Conservation (phyloP, 257 asterid genomes). For the Penstemon eatonii region DNA sequence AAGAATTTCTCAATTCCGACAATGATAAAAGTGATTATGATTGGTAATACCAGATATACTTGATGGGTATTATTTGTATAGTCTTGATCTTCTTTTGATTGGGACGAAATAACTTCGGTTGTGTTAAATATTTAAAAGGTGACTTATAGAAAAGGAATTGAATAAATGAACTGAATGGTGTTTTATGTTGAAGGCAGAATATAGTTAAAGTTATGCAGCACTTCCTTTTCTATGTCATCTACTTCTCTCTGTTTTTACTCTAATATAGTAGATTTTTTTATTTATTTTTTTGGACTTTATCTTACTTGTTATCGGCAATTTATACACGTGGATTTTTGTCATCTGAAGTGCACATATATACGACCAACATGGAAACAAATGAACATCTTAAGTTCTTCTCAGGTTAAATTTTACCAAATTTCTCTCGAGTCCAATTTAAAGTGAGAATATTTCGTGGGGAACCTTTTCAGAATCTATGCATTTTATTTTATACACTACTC, state of each 20-base stretch:
- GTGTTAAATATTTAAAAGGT: conserved; percentile 7
- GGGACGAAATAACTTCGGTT: conserved; percentile 15
- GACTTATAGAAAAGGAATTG: background rate
- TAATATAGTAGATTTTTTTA: no score
- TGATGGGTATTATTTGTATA: conserved; percentile 9
- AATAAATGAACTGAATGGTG: background rate
- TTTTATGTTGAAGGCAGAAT: background rate
- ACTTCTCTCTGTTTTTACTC: no score
- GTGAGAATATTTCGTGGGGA: background rate
- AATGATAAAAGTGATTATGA: conserved; percentile 96
- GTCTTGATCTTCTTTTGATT: conserved; percentile 28
- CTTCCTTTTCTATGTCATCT: background rate
- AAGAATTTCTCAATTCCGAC: conserved; percentile 92
- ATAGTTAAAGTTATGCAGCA: background rate
- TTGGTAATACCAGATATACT: conserved; percentile 53
- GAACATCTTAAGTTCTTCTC: conserved; percentile 1
- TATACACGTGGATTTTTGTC: no score
- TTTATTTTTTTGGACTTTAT: no score
- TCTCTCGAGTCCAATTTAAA: no score
- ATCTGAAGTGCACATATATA: background rate
- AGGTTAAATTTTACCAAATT: conserved; percentile 1
- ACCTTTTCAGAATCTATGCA: background rate
- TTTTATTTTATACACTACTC: conserved; percentile 10
- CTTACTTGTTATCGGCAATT: no score
- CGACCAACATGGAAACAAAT: conserved; percentile 4